Evolutionary conservation across 495 filamentous ascomycete species (phyloP).

Genomic region (Penicillium bovifimosum): DNA sequence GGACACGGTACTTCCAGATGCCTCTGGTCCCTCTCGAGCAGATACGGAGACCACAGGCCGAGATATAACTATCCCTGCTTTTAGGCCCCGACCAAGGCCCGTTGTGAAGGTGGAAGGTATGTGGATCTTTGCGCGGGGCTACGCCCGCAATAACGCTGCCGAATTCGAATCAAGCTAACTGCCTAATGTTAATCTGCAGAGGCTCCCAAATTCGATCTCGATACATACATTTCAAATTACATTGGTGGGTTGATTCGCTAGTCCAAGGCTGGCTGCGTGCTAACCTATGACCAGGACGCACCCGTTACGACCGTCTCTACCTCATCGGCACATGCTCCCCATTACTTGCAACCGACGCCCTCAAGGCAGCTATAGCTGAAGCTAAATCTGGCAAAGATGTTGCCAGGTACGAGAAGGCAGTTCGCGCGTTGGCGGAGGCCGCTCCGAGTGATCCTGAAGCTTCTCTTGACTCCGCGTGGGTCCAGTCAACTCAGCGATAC

Average conservation of each 20-base stretch:
- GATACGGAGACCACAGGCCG: background rate
- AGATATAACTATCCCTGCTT: background rate
- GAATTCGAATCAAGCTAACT: background rate
- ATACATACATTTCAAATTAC: conserved; percentile 89
- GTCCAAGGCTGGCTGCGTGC: background rate
- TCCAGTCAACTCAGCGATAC: conserved; percentile 52
- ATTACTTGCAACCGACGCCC: conserved; percentile 70
- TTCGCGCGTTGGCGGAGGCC: conserved; percentile 55
- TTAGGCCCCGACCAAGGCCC: conserved; percentile 6
- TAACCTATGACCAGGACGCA: conserved; percentile 48
- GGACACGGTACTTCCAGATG: conserved; percentile 27
- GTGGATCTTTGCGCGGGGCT: conserved; percentile 8
- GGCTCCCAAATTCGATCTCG: conserved; percentile 84
- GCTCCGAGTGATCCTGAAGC: conserved; percentile 65
- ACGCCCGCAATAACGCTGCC: background rate
- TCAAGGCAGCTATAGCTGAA: conserved; percentile 70
- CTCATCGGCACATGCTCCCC: conserved; percentile 76
- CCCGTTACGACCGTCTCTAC: conserved; percentile 71
- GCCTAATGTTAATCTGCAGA: conserved; percentile 42
- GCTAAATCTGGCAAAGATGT: conserved; percentile 75
- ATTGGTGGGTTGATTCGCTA: conserved; percentile 49
- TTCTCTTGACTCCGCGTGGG: conserved; percentile 62
- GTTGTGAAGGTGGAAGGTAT: conserved; percentile 17
- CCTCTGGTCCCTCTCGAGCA: conserved; percentile 19
- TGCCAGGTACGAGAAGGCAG: conserved; percentile 61